Percentiles rank a stretch among this genome's conserved stretches.
Conservation (phyloP, 768 basidiomycete genomes). For the Omphalotus guepiniiformis region DNA sequence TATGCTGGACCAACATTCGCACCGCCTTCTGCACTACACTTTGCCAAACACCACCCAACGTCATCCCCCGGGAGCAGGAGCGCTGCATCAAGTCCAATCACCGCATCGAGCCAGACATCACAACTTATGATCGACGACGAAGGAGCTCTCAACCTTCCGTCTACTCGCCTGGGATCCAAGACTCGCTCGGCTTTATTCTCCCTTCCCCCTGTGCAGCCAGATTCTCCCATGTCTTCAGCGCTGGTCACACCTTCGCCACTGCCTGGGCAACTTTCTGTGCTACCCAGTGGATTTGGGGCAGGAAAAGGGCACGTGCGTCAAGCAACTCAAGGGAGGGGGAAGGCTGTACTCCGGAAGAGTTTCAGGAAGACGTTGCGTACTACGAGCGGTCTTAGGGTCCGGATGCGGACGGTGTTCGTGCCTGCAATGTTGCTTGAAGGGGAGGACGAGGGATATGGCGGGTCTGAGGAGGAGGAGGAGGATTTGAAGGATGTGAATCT, state of each 20-base stretch:
- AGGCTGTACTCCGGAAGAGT: conserved; percentile 78
- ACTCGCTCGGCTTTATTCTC: conserved; percentile 67
- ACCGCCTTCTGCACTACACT: conserved; percentile 1
- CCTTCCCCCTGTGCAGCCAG: conserved; percentile 45
- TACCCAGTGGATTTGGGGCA: neutral
- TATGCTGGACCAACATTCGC: conserved; percentile 43
- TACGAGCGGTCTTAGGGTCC: conserved; percentile 80
- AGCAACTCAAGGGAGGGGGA: conserved; percentile 38
- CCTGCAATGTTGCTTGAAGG: conserved; percentile 70
- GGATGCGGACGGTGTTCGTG: conserved; percentile 93
- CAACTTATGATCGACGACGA: neutral
- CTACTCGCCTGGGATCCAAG: conserved; percentile 63
- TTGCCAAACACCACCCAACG: neutral
- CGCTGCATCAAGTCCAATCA: neutral
- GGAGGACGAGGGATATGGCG: neutral
- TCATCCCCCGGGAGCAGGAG: conserved; percentile 34
- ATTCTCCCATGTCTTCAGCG: conserved; percentile 45
- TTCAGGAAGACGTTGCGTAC: conserved; percentile 77
- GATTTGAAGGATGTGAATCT: conserved; percentile 14
- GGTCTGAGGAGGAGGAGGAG: conserved; percentile 2
- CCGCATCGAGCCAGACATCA: neutral
- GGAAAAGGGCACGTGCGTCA: neutral
- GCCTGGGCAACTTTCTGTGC: conserved; percentile 3
- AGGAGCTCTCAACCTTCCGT: conserved; percentile 50
- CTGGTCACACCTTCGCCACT: conserved; percentile 20